Base-by-base conservation (phyloP, 495 filamentous ascomycete species). In the Lasiosphaeria ovina region DNA sequence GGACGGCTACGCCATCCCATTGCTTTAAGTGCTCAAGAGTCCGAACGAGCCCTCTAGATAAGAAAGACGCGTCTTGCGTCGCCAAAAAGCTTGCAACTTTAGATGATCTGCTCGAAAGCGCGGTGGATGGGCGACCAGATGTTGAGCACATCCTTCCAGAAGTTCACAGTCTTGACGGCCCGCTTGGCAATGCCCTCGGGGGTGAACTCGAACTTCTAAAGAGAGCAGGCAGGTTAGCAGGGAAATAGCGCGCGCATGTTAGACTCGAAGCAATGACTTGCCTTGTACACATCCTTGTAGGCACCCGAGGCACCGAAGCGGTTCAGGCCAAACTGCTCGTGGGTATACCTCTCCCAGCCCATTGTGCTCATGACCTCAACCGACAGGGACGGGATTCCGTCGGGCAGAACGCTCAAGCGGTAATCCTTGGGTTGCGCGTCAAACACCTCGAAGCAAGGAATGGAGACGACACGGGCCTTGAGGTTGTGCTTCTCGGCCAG, bases 321-420 rank as follows among this genome's bases (percentile, higher is more conserved):
- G 87, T 98, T 98, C 44, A 98, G 85, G 71, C 94, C 94, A 72
- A 98, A 98, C 80, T 98, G 94, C 85, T 98, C 94, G 76, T 98
- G 92, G 58, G 92, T 88, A 79, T 97, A 98, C 74, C 90, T 87
- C 85, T 97, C 93, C 94, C 94, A 98, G 62, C 93, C 93, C 80
- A 82, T 77, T 66, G 94, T 98, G 71, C 85, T 87, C 89, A 93
- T 90, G 70, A 88, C 92, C 82, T 99, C 94, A 64, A 99, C 89
- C 52, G 90, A 94, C 77, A 99, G 74, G 52, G 91, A 86, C 61
- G 94, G 94, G 73, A 97, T 96, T 61, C 91, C 91, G 74, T 98
- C 93, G 65, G 94, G 94, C 54, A 99, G 85, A 62, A 95, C 89
- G 67, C 83, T 83, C 63, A 98, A 86, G 70, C 85, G 86, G 87